Evolutionary conservation across 2,329 filamentous ascomycete genomes (phyloP), one percentile per base, ranked within the genome.

Genomic region (Knoxdaviesia proteae): DNA sequence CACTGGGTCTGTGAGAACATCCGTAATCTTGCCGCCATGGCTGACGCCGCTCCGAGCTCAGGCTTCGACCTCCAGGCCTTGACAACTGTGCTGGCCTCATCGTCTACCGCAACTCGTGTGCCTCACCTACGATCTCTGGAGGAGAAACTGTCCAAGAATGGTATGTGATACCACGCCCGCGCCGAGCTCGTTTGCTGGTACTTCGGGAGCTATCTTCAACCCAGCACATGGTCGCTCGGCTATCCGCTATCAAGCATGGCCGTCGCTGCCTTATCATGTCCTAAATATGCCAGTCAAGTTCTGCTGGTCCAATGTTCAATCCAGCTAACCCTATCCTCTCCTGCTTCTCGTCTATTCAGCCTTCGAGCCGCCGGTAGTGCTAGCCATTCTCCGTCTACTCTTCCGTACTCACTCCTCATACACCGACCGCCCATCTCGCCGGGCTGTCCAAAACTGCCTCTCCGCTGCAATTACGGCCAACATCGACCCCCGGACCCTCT

Each of bases 351-450:
- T 20, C 20, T 20, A 20, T 47, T 36, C 50, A 69, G 69, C 62
- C 46, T 56, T 69, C 51, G 62, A 68, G 45, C 56, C 59, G 56
- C 57, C 65, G 39, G 58, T 68, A 42, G 60, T 74, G 44, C 60
- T 66, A 41, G 57, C 59, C 46, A 58, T 90, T 42, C 63, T 93
- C 48, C 69, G 74, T 47, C 64, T 86, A 34, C 72, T 98, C 33
- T 88, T 96, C 62, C 75, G 76, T 56, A 94, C 87, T 42, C 86
- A 94, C 55, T 74, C 83, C 47, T 75, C 81, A 51, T 98, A 96
- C 60, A 64, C 77, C 59, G 90, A 98, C 61, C 77, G 87, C 52
- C 65, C 74, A 49, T 96, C 90, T 38, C 75, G 90, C 51, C 71
- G 77, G 51, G 84, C 84, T 35, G 84, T 86, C 33, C 82, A 94